Percentiles rank a stretch among this genome's conserved stretches.
Evolutionary conservation across 495 filamentous ascomycete species (phyloP).

Genomic region (Talaromyces liani): DNA sequence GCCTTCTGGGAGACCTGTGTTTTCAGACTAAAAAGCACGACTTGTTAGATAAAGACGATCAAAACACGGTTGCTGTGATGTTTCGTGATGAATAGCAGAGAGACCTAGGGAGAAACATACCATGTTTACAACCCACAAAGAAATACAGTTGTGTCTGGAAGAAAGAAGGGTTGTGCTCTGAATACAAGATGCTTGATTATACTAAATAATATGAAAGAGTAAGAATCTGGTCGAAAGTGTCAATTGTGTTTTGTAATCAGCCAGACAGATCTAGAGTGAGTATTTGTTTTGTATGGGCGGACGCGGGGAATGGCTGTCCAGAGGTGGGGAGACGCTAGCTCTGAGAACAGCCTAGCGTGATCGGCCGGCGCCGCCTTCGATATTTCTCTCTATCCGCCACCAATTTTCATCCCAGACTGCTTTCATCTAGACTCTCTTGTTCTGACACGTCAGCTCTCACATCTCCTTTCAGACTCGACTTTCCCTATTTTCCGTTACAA

Average conservation of each 20-base stretch:
- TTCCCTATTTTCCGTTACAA: background rate
- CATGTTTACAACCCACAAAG: slow-evolving; percentile 7
- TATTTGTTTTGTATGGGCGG: slow-evolving; percentile 1
- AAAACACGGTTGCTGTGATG: background rate
- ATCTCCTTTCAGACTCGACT: background rate
- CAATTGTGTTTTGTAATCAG: background rate
- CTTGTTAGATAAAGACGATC: background rate
- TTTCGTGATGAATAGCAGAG: background rate
- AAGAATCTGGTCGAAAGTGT: background rate
- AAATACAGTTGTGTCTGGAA: background rate
- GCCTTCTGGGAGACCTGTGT: slow-evolving; percentile 66
- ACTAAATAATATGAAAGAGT: background rate
- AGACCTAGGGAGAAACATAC: slow-evolving; percentile 1
- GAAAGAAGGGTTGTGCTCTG: background rate
- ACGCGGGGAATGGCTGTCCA: background rate
- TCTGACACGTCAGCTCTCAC: background rate
- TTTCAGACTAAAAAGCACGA: slow-evolving; percentile 43
- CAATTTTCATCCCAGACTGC: background rate
- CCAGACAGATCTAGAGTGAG: background rate
- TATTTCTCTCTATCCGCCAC: background rate
- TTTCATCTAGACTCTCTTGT: background rate
- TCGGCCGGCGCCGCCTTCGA: background rate
- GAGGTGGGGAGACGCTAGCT: background rate
- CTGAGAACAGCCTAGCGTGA: background rate
- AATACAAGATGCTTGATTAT: background rate